Base-by-base conservation (phyloP, 2,329 filamentous ascomycete species). In the Aspergillus glaucus region DNA sequence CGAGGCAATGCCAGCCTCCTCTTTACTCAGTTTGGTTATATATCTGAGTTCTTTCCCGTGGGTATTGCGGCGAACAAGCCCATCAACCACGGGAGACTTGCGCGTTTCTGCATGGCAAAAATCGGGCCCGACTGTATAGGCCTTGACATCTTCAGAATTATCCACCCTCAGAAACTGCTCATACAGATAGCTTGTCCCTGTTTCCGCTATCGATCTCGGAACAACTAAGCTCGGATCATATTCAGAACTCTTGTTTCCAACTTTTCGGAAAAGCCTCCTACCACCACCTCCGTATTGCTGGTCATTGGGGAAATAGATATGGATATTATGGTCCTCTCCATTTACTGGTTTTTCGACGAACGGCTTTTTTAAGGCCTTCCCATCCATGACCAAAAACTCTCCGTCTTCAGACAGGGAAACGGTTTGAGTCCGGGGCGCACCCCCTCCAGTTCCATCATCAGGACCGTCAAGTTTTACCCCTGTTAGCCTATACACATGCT, bases 321-420 rank as follows among this genome's bases (percentile, higher is more conserved):
- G 87, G 60, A 98, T 95, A 66, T 98, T 98, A 73, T 98, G 93
- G 62, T 98, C 92, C 70, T 98, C 93, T 30, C 93, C 93, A 63
- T 88, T 96, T n/a, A 90, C 91, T 0, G 93, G 93, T 68, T 98
- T 98, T 66, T 98, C 93, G 34, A 98, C 93, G 63, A 98, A 98
- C 0, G 93, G 93, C 65, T 98, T 98, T 59, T 80, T 85, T 42
- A 98, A 78, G 3, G 84, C 69, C 37, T 80, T 77, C 9, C 92
- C 93, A 64, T 98, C 92, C 8, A 98, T 92, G 39, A 86, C 82
- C 47, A 98, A 77, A 4, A 87, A 85, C 64, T 98, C 91, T 24
- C 88, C 88, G 57, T 95, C 85, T 54, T 97, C 91, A n/a, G 93
- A 78, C 55, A 98, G 76, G 62, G 93, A 86, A 5, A 98, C 86